A percentile compares a stretch with the other conserved stretches of the same genome.
Evolutionary conservation across 164 flowering plant species (phyloP).

Genomic region (Piper betle): DNA sequence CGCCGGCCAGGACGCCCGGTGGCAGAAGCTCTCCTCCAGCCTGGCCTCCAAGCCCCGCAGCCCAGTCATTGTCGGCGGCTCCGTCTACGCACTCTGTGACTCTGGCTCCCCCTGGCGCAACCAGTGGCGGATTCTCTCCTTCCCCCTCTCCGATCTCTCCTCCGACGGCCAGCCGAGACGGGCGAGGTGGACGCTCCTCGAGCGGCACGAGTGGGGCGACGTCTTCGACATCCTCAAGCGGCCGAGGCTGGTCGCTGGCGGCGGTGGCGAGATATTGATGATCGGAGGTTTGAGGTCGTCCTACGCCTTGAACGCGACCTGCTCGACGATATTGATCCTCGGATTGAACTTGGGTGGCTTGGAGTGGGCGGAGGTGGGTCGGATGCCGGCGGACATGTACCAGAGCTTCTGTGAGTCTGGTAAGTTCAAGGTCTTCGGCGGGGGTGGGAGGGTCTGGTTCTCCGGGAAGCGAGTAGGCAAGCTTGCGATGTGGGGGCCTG

Average conservation of each 20-base stretch:
- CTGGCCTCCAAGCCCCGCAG: slow-evolving; percentile 85
- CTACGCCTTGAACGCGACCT: slow-evolving; percentile 50
- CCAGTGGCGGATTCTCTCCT: slow-evolving; percentile 66
- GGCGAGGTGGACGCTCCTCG: slow-evolving; percentile 48
- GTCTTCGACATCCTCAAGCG: slow-evolving; percentile 78
- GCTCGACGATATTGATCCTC: slow-evolving; percentile 68
- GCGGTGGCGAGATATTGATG: slow-evolving; percentile 43
- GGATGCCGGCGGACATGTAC: slow-evolving; percentile 84
- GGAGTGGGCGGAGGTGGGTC: slow-evolving; percentile 89
- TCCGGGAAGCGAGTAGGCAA: slow-evolving; percentile 60
- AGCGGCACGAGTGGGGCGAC: slow-evolving; percentile 76
- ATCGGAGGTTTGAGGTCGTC: slow-evolving; percentile 79
- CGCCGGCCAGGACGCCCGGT: slow-evolving; percentile 20
- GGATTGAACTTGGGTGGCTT: slow-evolving; percentile 62
- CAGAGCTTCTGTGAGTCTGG: slow-evolving; percentile 47
- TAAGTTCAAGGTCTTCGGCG: slow-evolving; percentile 93
- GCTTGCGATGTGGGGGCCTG: slow-evolving; percentile 65
- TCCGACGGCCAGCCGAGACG: slow-evolving; percentile 18
- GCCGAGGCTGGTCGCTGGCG: slow-evolving; percentile 58
- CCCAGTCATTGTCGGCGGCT: slow-evolving; percentile 39
- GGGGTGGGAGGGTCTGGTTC: slow-evolving; percentile 66
- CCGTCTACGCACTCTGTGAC: slow-evolving; percentile 59
- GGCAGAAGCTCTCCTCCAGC: slow-evolving; percentile 95
- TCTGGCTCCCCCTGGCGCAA: slow-evolving; percentile 87
- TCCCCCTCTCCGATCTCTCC: too few species aligned